phyloP scores from a whole-genome alignment of 164 flowering plant genomes.

The Aristolochia fimbriata region DNA sequence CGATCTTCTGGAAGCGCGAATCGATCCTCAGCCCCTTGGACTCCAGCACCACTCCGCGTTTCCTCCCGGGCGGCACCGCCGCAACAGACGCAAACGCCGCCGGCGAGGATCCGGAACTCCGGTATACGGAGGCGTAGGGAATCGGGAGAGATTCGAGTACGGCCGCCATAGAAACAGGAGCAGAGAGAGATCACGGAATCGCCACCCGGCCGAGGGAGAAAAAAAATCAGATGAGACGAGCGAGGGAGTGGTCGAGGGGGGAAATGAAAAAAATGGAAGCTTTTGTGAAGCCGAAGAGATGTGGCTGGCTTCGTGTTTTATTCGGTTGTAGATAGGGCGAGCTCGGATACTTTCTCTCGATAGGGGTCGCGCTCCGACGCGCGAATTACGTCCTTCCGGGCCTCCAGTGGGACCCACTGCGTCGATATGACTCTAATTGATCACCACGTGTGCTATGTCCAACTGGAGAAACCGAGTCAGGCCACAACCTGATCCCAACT shows the following conservation, averaged over 20 bases:
- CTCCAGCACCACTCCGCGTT: conserved; percentile 18
- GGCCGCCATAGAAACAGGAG: conserved; percentile 35
- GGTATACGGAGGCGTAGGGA: conserved; percentile 27
- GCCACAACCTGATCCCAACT: no score
- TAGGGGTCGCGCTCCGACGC: no score
- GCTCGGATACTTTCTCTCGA: neutral
- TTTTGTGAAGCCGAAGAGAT: neutral
- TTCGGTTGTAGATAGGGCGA: neutral
- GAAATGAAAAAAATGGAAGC: neutral
- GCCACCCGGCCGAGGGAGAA: neutral
- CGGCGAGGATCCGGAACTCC: conserved; percentile 2
- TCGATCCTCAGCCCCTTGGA: conserved; percentile 40
- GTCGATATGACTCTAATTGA: no score
- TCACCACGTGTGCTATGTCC: no score
- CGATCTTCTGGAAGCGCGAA: conserved; percentile 9
- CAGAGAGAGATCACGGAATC: neutral
- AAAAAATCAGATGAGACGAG: neutral
- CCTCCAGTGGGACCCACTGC: no score
- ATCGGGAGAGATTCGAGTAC: conserved; percentile 36
- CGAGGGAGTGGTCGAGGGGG: neutral
- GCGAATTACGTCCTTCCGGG: no score
- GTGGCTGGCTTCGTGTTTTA: neutral
- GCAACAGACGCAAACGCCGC: conserved; percentile 14
- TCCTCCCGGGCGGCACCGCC: conserved; percentile 13
- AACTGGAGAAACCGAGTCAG: no score